Conservation (phyloP, 352 stramenopile genomes). For the Phytopythium litorale region DNA sequence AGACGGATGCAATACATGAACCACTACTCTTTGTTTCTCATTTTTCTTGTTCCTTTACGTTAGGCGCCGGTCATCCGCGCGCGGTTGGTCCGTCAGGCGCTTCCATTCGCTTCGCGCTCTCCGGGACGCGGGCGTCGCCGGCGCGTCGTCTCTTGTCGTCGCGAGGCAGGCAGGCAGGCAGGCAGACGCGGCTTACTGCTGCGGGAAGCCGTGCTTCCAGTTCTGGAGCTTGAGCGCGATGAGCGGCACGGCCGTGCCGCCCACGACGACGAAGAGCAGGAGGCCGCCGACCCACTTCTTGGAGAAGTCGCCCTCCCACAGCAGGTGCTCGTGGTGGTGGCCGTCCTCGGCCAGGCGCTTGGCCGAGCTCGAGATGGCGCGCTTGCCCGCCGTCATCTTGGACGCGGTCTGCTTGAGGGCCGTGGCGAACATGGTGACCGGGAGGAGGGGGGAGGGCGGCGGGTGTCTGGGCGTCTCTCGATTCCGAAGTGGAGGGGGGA, state of each 20-base stretch:
- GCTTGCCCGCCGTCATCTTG: slow-evolving; percentile 58
- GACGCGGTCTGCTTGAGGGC: slow-evolving; percentile 64
- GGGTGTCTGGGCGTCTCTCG: slow-evolving; percentile 6
- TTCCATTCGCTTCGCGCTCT: not conserved
- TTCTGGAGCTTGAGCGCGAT: slow-evolving; percentile 80
- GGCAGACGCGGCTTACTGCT: slow-evolving; percentile 42
- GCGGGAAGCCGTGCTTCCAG: slow-evolving; percentile 88
- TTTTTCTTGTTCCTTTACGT: slow-evolving; percentile 4
- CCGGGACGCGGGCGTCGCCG: too few species aligned
- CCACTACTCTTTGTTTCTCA: slow-evolving; percentile 7
- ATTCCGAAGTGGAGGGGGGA: slow-evolving; percentile 9
- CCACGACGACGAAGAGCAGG: slow-evolving; percentile 56
- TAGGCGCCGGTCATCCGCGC: not conserved
- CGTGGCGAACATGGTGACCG: slow-evolving; percentile 41
- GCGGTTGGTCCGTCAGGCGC: not conserved
- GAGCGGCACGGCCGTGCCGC: slow-evolving; percentile 61
- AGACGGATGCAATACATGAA: not conserved
- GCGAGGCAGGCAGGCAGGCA: too few species aligned
- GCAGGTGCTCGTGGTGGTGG: slow-evolving; percentile 80
- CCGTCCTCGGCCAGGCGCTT: slow-evolving; percentile 66
- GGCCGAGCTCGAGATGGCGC: slow-evolving; percentile 72
- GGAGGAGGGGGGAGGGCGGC: slow-evolving; percentile 4
- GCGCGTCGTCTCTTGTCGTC: too few species aligned
- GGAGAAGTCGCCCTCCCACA: slow-evolving; percentile 82
- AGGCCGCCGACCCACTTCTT: slow-evolving; percentile 63